Evolutionary conservation across 169 alveolate species (phyloP), one percentile per base, ranked within the genome.

Genomic region (Cardiosporidium cionae): DNA sequence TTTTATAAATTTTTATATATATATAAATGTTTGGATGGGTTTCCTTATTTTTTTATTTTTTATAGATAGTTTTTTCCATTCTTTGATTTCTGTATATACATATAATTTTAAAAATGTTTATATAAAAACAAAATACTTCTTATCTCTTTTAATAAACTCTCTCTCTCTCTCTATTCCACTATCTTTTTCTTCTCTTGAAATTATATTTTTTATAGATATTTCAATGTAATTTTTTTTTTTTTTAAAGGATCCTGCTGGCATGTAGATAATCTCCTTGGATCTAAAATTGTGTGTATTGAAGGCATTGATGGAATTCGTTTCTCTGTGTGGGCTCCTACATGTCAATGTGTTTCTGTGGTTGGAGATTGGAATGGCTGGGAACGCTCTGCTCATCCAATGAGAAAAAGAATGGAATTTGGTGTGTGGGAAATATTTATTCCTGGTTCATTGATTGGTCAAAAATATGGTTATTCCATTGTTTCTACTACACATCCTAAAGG

Each of bases 321-420:
- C 64, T 72, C 89, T 16, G 90, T 85, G 9, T 85, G 90, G 90
- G 90, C 90, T 2, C 90, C 90, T 52, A 73, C 74, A 28, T 83
- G 86, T 33, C 65, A 54, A 29, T 70, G 62, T 53, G 88, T 85
- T 44, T 68, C 85, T 29, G 90, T 85, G 3, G 90, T 85, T 32
- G 90, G 90, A 6, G 88, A 81, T 72, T 85, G 90, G 90, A 85
- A 85, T 73, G 79, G 69, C 7, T 85, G 90, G 90, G 90, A 85
- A 77, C 85, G 87, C 35, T 84, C 88, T 32, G 90, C 72, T 7
- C 86, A 85, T 62, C 90, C 90, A 27, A 82, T 85, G 90, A 65
- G 90, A 52, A 37, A 74, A 32, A 62, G 89, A 23, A 65, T 74
- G 65, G 90, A 82, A 28, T 81, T 72, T 36, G 90, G 90, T 23